phyloP scores from a whole-genome alignment of 1,284 basidiomycete genomes.

The Pascua guehoae region DNA sequence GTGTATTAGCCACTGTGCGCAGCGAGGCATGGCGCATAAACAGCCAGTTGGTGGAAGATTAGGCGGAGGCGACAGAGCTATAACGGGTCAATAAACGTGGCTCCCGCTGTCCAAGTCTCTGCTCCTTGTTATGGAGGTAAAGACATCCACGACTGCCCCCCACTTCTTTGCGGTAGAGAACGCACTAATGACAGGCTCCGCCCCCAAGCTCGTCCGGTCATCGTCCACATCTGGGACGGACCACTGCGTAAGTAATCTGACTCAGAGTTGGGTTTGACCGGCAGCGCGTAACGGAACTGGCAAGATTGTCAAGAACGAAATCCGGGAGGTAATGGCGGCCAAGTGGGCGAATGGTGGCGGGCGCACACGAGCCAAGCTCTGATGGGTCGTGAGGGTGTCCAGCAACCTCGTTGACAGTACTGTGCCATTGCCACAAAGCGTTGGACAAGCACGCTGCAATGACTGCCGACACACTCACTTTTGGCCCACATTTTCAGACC shows the following conservation, averaged over 20 bases:
- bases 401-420: too few species aligned
- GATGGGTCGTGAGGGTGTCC: too few species aligned
- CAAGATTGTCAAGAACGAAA: conserved; percentile 20
- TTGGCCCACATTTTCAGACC: too few species aligned
- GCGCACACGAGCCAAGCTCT: not conserved
- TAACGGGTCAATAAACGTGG: too few species aligned
- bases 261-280: not conserved
- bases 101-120: too few species aligned
- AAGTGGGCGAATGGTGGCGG: conserved; percentile 8
- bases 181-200: conserved; percentile 3
- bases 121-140: too few species aligned
- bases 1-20: too few species aligned
- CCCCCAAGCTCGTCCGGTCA: conserved; percentile 8
- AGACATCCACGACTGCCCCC: too few species aligned
- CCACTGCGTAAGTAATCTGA: conserved; percentile 3
- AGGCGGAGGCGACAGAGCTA: not conserved
- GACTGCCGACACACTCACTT: too few species aligned
- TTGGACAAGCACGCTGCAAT: too few species aligned
- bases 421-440: too few species aligned
- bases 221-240: conserved; percentile 5
- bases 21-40: too few species aligned
- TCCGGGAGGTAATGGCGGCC: conserved; percentile 13
- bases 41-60: conserved; percentile 2
- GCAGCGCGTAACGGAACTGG: conserved; percentile 17
- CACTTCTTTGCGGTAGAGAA: conserved; percentile 1